phyloP scores from a whole-genome alignment of 108 stramenopile genomes.

The Conticribra guillardii region DNA sequence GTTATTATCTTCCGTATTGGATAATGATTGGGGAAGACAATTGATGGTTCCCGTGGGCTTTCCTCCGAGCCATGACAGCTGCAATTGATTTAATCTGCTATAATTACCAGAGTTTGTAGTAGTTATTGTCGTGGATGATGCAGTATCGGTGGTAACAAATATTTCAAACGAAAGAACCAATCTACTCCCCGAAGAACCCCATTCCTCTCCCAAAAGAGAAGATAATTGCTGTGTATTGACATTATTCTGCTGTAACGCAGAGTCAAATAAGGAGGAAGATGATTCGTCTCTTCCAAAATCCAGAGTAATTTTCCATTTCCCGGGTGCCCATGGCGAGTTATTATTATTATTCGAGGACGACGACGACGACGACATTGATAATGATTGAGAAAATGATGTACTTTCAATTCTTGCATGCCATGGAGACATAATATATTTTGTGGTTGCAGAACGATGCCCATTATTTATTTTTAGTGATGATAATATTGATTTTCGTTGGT shows the following conservation, averaged over 20 bases:
- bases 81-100: constrained; percentile 20
- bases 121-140: too few relatives aligned
- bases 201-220: constrained; percentile 33
- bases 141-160: constrained; percentile 42
- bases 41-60: constrained; percentile 34
- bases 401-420: too few relatives aligned
- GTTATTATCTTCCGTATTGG: too few relatives aligned
- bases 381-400: neutral
- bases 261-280: constrained; percentile 7
- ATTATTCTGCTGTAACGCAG: neutral
- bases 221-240: constrained; percentile 34
- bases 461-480: too few relatives aligned
- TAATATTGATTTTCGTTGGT: too few relatives aligned
- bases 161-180: constrained; percentile 54
- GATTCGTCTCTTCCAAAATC: constrained; percentile 54
- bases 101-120: too few relatives aligned
- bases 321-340: constrained; percentile 66
- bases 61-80: constrained; percentile 32
- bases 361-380: neutral
- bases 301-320: constrained; percentile 56
- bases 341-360: constrained; percentile 6
- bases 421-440: too few relatives aligned
- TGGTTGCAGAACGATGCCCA: too few relatives aligned
- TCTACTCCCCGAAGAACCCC: constrained; percentile 57
- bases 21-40: constrained; percentile 26